A percentile compares a stretch with the other conserved stretches of the same genome.
phyloP scores from a whole-genome alignment of 163 green algal genomes.

The Picocystis sp. region DNA sequence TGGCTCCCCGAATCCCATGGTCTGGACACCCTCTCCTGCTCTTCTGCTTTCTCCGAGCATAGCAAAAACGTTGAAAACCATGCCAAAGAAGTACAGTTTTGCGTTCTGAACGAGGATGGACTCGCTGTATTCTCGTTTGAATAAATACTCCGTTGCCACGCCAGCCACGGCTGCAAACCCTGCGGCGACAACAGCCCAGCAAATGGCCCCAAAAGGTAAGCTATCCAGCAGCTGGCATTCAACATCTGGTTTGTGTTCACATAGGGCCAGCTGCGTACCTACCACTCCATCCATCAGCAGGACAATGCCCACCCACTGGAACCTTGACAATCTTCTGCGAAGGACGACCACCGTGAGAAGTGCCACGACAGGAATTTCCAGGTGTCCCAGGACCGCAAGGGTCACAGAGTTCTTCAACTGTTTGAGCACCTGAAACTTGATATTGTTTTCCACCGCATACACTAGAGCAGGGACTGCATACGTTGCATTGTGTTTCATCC shows the following conservation, averaged over 20 bases:
- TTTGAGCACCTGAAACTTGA: conserved; percentile 9
- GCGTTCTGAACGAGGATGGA: conserved; percentile 13
- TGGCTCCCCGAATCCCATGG: conserved; percentile 7
- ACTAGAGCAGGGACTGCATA: too few relatives aligned
- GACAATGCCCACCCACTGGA: conserved; percentile 15
- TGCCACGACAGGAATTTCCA: conserved; percentile 18
- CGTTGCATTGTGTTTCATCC: too few relatives aligned
- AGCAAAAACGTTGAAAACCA: conserved; percentile 10
- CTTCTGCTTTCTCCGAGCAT: neutral
- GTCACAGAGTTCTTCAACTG: conserved; percentile 12
- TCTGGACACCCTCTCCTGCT: neutral
- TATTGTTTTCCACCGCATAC: neutral
- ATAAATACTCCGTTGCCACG: conserved; percentile 13
- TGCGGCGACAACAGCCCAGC: conserved; percentile 3
- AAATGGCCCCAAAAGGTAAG: conserved; percentile 8
- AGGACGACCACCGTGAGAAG: conserved; percentile 13
- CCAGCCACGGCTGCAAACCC: conserved; percentile 8
- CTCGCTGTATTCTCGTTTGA: conserved; percentile 9
- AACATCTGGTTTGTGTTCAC: conserved; percentile 7
- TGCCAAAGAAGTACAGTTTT: conserved; percentile 14
- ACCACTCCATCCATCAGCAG: conserved; percentile 17
- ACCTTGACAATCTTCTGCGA: neutral
- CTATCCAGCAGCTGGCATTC: conserved; percentile 8
- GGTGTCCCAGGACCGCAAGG: conserved; percentile 12
- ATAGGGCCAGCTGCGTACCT: conserved; percentile 13